phyloP scores from a whole-genome alignment of 768 basidiomycete genomes.

The Hygrocybe punicea region DNA sequence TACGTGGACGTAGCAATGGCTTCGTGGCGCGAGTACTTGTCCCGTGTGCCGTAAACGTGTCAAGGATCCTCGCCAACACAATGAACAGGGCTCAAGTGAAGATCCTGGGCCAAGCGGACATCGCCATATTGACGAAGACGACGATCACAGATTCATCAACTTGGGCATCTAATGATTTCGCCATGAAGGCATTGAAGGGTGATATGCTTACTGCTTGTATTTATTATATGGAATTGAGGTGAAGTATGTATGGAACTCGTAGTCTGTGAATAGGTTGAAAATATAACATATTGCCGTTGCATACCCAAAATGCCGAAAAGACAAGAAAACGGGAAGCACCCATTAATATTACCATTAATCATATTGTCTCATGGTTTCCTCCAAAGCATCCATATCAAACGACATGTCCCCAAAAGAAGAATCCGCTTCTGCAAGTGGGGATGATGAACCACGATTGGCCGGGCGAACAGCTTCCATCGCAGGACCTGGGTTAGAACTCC shows the following conservation, averaged over 20 bases:
- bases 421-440: conserved; percentile 25
- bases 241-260: not conserved
- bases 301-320: not conserved
- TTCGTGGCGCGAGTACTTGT: conserved; percentile 70
- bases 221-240: not conserved
- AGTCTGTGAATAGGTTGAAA: not conserved
- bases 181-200: not conserved
- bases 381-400: conserved; percentile 36
- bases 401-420: conserved; percentile 33
- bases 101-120: conserved; percentile 7
- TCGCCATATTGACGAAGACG: not conserved
- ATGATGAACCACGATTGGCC: conserved; percentile 12
- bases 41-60: conserved; percentile 76
- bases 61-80: conserved; percentile 11
- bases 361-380: conserved; percentile 33
- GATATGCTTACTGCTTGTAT: not conserved
- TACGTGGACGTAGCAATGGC: conserved; percentile 62
- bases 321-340: not conserved
- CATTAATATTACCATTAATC: conserved; percentile 19
- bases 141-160: not conserved
- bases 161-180: not conserved
- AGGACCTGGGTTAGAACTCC: not conserved
- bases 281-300: not conserved
- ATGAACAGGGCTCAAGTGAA: not conserved
- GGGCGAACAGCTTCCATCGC: not conserved